A percentile compares a stretch with the other conserved stretches of the same genome.
phyloP scores from a whole-genome alignment of 2,329 filamentous ascomycete species.

The Curvularia hawaiiensis region DNA sequence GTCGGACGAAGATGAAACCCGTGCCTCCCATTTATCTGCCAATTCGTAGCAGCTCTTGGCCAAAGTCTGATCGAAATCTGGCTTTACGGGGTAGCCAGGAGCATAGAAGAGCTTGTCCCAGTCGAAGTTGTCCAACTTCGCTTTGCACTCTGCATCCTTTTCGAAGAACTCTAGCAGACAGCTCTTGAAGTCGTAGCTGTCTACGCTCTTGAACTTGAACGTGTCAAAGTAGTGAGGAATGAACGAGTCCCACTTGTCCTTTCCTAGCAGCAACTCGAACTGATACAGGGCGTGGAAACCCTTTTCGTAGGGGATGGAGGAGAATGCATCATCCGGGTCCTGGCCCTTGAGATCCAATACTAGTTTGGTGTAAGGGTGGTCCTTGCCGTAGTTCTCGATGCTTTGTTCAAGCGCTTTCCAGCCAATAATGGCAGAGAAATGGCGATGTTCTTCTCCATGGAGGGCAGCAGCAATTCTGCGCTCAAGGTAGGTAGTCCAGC shows the following conservation, averaged over 20 bases:
- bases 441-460: constrained; percentile 83
- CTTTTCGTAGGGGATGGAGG: constrained; percentile 91
- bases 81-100: constrained; percentile 89
- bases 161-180: constrained; percentile 87
- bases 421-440: constrained; percentile 95
- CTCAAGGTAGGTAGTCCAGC: constrained; percentile 96
- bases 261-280: constrained; percentile 83
- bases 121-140: constrained; percentile 74
- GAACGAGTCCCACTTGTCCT: constrained; percentile 90
- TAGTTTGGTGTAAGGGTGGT: constrained; percentile 93
- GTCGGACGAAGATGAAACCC: constrained; percentile 34
- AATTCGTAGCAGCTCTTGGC: constrained; percentile 85
- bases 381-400: constrained; percentile 75
- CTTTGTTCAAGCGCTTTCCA: constrained; percentile 89
- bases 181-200: constrained; percentile 92
- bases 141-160: constrained; percentile 63
- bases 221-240: constrained; percentile 93
- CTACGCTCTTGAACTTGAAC: constrained; percentile 84
- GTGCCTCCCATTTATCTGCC: constrained; percentile 77
- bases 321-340: constrained; percentile 96
- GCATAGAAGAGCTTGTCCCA: constrained; percentile 90
- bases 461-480: constrained; percentile 77
- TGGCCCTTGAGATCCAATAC: constrained; percentile 85
- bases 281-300: constrained; percentile 94
- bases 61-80: constrained; percentile 85